These are phyloP conservation scores for Herpetomonas samuelpessoai DNA, from an alignment of 208 protist genomes.

Conservation along the genomic window DNA sequence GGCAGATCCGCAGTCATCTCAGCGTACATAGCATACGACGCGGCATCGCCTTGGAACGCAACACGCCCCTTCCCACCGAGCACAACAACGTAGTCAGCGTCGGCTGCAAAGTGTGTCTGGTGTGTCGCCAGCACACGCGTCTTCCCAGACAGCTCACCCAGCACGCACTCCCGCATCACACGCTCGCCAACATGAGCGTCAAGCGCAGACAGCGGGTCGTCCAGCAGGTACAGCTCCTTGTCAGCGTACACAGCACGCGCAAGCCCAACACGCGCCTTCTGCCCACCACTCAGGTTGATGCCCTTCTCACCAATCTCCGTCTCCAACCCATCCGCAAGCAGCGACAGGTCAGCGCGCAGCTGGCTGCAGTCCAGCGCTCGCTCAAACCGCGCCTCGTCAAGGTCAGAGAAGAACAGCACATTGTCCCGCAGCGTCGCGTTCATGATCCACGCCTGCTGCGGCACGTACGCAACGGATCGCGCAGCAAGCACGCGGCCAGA, in stretches of 20 bases:
- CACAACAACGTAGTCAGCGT: constrained; percentile 87
- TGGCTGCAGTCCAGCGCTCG: constrained; percentile 53
- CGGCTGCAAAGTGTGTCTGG: constrained; percentile 85
- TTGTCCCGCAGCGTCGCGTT: constrained; percentile 92
- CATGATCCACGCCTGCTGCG: constrained; percentile 93
- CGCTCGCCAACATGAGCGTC: constrained; percentile 81
- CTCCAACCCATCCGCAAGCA: constrained; percentile 77
- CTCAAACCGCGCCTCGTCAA: constrained; percentile 44
- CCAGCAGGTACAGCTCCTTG: constrained; percentile 85
- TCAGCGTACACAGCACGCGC: constrained; percentile 87
- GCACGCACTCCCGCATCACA: constrained; percentile 44
- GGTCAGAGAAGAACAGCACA: constrained; percentile 86
- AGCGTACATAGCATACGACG: constrained; percentile 33
- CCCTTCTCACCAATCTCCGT: constrained; percentile 91
- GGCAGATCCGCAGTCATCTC: no score
- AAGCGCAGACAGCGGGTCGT: constrained; percentile 92
- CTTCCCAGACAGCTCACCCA: constrained; percentile 63
- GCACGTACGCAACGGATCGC: constrained; percentile 80
- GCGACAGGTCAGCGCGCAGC: constrained; percentile 79
- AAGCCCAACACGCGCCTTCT: constrained; percentile 84
- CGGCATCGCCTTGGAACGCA: constrained; percentile 28
- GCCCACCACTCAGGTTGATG: constrained; percentile 87
- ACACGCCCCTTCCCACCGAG: constrained; percentile 60
- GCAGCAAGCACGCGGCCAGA: constrained; percentile 27
- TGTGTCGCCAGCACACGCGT: constrained; percentile 94